These are phyloP conservation scores for Boletus patriciae DNA, from an alignment of 768 basidiomycete species.

Conservation along the genomic window DNA sequence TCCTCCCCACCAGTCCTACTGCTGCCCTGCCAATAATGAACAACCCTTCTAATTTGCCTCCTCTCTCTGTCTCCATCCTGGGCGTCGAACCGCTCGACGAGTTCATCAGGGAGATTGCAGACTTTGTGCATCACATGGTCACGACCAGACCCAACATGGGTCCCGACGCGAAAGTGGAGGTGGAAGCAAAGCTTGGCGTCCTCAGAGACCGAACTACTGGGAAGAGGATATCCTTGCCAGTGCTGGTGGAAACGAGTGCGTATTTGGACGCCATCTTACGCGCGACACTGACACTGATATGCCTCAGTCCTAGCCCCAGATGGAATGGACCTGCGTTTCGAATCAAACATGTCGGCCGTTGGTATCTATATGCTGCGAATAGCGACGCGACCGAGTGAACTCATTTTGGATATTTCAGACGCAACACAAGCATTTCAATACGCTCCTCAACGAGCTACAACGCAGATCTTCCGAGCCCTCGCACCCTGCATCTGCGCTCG, in stretches of 20 bases:
- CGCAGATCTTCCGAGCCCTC: slow-evolving; percentile 51
- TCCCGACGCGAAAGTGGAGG: slow-evolving; percentile 59
- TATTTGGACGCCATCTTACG: slow-evolving; percentile 15
- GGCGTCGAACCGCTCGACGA: slow-evolving; percentile 91
- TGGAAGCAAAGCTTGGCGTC: slow-evolving; percentile 88
- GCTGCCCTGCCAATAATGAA: slow-evolving; percentile 24
- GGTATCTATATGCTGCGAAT: slow-evolving; percentile 31
- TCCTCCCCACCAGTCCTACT: slow-evolving; percentile 9
- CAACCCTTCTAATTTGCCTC: slow-evolving; percentile 44
- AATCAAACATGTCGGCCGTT: slow-evolving; percentile 91
- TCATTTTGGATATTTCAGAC: slow-evolving; percentile 42
- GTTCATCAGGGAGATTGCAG: slow-evolving; percentile 88
- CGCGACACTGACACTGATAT: slow-evolving; percentile 3
- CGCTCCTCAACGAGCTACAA: slow-evolving; percentile 80
- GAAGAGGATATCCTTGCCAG: slow-evolving; percentile 64
- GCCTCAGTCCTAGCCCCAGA: slow-evolving; percentile 66
- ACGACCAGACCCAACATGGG: slow-evolving; percentile 54
- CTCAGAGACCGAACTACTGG: slow-evolving; percentile 58
- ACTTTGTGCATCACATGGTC: slow-evolving; percentile 80
- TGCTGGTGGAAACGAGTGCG: slow-evolving; percentile 84
- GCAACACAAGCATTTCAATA: slow-evolving; percentile 88
- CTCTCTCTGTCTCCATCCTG: slow-evolving; percentile 77
- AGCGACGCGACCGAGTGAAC: slow-evolving; percentile 8
- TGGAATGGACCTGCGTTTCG: slow-evolving; percentile 67
- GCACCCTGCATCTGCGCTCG: slow-evolving; percentile 57